phyloP scores from a whole-genome alignment of 75 land plant species.

The Adiantum capillusveneris region DNA sequence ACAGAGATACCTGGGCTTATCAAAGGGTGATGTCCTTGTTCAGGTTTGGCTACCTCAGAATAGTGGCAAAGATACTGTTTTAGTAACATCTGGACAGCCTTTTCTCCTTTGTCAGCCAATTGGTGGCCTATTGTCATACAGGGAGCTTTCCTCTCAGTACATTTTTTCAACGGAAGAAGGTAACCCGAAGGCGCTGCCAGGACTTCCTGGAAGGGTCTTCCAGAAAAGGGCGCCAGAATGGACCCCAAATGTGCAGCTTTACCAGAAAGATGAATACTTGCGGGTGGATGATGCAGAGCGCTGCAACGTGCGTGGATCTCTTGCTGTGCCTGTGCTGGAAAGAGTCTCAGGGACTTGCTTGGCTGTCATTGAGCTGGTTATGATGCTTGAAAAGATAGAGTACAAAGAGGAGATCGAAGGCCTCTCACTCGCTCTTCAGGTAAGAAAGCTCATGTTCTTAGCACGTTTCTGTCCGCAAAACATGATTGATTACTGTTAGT shows the following conservation, averaged over 20 bases:
- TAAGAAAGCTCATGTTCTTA: not conserved
- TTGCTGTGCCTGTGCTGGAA: conserved; percentile 85
- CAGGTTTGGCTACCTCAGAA: conserved; percentile 76
- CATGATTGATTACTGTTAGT: not conserved
- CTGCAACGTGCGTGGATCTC: conserved; percentile 53
- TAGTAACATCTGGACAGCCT: conserved; percentile 74
- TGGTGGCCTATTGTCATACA: conserved; percentile 36
- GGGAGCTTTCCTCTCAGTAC: conserved; percentile 52
- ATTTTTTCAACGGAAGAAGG: conserved; percentile 51
- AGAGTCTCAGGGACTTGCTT: conserved; percentile 1
- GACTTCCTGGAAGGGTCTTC: conserved; percentile 85
- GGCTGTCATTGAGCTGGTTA: conserved; percentile 15
- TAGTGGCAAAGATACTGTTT: conserved; percentile 26
- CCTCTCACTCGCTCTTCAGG: conserved; percentile 10
- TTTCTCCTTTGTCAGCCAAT: conserved; percentile 42
- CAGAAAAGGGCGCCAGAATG: conserved; percentile 71
- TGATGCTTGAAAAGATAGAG: conserved; percentile 8
- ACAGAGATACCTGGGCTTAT: conserved; percentile 15
- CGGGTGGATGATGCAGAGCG: conserved; percentile 56
- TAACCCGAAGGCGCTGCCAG: conserved; percentile 21
- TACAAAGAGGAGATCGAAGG: not conserved
- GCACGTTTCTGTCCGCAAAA: not conserved
- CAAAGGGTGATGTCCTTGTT: conserved; percentile 42
- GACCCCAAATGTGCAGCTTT: conserved; percentile 87
- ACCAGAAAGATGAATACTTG: conserved; percentile 56